These are phyloP conservation scores for Neonectria magnoliae DNA, from an alignment of 2,329 filamentous ascomycete genomes.

Conservation along the genomic window DNA sequence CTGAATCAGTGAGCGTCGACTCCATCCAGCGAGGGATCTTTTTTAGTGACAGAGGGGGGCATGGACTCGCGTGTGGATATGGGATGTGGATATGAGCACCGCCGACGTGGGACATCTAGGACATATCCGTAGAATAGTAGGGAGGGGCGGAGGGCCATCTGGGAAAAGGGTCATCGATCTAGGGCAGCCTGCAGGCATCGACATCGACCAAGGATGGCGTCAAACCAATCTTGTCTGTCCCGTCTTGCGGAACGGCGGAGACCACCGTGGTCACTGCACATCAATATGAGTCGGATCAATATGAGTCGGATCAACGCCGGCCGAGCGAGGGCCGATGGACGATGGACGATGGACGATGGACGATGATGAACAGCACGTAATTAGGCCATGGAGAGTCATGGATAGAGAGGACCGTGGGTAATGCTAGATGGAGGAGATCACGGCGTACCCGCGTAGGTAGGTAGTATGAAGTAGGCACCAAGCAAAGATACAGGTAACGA, in stretches of 20 bases:
- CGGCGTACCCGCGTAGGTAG: not conserved
- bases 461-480: not conserved
- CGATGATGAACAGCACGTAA: not conserved
- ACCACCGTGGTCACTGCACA: not conserved
- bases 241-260: constrained; percentile 1
- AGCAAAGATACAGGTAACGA: not conserved
- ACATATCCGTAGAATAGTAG: not conserved
- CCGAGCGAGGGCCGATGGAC: not conserved
- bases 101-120: constrained; percentile 1
- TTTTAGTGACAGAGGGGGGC: constrained; percentile 25
- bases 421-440: not conserved
- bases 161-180: not conserved
- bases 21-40: constrained; percentile 11
- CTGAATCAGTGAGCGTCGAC: constrained; percentile 13
- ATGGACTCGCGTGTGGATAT: constrained; percentile 22
- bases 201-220: constrained; percentile 4
- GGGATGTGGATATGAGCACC: constrained; percentile 16
- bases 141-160: constrained; percentile 5
- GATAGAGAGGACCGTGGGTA: not conserved
- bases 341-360: not conserved
- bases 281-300: not conserved
- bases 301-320: not conserved
- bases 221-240: not conserved
- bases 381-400: not conserved
- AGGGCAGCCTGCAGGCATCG: not conserved